A percentile compares a stretch with the other conserved stretches of the same genome.
Evolutionary conservation across 257 asterid genomes (phyloP).

Genomic region (Cruciata laevipes): DNA sequence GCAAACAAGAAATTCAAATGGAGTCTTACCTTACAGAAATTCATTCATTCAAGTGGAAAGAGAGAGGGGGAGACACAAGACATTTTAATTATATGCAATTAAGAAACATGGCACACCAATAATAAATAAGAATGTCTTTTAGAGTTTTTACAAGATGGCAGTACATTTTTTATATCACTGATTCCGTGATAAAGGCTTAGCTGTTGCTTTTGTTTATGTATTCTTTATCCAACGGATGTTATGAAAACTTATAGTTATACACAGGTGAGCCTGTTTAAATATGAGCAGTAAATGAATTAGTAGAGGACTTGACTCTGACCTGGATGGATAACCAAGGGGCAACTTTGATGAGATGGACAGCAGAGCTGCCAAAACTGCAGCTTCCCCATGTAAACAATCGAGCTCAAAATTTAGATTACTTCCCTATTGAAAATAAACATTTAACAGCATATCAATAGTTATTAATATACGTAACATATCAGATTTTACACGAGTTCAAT

Average conservation of each 20-base stretch:
- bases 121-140: neutral
- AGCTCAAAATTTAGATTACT: slow-evolving; percentile 64
- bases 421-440: slow-evolving; percentile 49
- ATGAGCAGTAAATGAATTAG: neutral
- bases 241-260: neutral
- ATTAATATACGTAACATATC: too few species aligned
- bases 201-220: neutral
- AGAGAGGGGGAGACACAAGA: neutral
- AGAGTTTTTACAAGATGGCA: neutral
- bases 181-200: neutral
- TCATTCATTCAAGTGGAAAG: neutral
- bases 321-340: slow-evolving; percentile 96
- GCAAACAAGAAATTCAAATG: neutral
- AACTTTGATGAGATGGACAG: slow-evolving; percentile 80
- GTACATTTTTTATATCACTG: neutral
- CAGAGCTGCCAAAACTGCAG: slow-evolving; percentile 84
- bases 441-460: slow-evolving; percentile 8
- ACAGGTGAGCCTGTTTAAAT: neutral
- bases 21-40: neutral
- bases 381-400: slow-evolving; percentile 83
- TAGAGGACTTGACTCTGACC: slow-evolving; percentile 39
- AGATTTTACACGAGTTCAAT: neutral
- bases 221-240: neutral
- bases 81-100: neutral
- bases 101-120: neutral